Evolutionary conservation across 1,139 yeast genomes (phyloP).

Genomic region (Debaryomyces coudertii): DNA sequence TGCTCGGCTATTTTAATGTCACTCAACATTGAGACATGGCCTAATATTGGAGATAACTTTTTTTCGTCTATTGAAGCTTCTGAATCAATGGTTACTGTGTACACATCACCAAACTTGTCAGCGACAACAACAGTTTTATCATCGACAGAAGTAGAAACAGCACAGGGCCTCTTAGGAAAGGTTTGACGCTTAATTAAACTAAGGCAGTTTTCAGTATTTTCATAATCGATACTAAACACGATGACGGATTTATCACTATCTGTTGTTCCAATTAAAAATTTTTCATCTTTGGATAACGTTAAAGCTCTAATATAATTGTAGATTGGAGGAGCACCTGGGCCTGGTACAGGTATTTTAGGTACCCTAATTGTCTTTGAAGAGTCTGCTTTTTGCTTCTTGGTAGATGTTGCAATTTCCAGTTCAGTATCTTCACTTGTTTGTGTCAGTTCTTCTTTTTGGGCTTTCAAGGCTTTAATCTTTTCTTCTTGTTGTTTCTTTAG

Average conservation of each 20-base stretch:
- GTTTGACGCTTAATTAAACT: constrained; percentile 67
- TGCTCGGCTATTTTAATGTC: constrained; percentile 56
- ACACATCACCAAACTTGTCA: constrained; percentile 98
- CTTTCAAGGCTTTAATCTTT: constrained; percentile 33
- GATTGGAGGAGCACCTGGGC: constrained; percentile 67
- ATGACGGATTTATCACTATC: constrained; percentile 83
- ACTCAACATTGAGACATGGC: constrained; percentile 96
- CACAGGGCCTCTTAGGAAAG: constrained; percentile 89
- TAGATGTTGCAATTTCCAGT: constrained; percentile 20
- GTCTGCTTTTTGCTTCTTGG: constrained; percentile 36
- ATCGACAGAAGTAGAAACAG: constrained; percentile 63
- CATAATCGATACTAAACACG: constrained; percentile 52
- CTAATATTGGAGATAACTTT: constrained; percentile 67
- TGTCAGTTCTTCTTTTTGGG: constrained; percentile 23
- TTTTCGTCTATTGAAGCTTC: constrained; percentile 41
- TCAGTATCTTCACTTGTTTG: constrained; percentile 17
- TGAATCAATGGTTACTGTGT: constrained; percentile 49
- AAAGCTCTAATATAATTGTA: constrained; percentile 69
- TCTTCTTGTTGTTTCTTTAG: constrained; percentile 50
- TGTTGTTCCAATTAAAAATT: constrained; percentile 66
- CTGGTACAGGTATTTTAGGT: constrained; percentile 64
- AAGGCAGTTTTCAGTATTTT: constrained; percentile 38
- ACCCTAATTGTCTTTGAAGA: constrained; percentile 35
- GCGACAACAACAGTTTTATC: constrained; percentile 65
- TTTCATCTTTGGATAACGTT: constrained; percentile 50